Evolutionary conservation across 2,329 filamentous ascomycete species (phyloP), one percentile per base, ranked within the genome.

Genomic region (Acrodontium crateriforme): DNA sequence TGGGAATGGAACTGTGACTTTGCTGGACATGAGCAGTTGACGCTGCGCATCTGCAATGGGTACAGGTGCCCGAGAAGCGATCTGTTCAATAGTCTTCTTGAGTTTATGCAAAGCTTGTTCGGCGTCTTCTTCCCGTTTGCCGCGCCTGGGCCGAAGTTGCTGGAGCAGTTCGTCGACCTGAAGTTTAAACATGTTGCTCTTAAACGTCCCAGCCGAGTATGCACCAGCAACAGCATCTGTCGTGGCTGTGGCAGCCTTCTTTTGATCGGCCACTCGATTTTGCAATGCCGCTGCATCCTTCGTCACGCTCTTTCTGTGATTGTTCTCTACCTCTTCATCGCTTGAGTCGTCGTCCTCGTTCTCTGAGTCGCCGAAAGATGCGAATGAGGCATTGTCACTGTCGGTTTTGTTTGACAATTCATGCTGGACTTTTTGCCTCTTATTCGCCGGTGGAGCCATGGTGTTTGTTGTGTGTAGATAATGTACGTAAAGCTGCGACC

Each of bases 1-100:
- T 10, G 87, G 83, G 47, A 83, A 94, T 1, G 89, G 89, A 25
- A 93, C 69, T n/a, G 62, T 55, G 32, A 92, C 66, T 26, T 71
- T 71, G 46, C 74, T 64, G 21, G 65, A 64, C 52, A 74, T 77
- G 41, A 79, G 71, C 43, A 74, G 46, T 13, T 81, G 67, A 35
- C 67, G 70, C 47, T 74, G 62, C 0, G 81, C 83, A 42, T 89
- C 73, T 18, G 56, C 42, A 28, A 89, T 67, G 17, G 59, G 44
- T 25, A 66, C 54, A 14, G 68, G 52, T 10, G 58, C 55, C 28
- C 58, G 58, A 25, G 62, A 56, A 9, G 67, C 62, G 18, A 76
- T 60, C 11, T 55, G 50, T 51, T 76, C 71, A 38, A 78, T 69
- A 11, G 63, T 52, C 16, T 47, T 52, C 43, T 74, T 74, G 28